A percentile compares a stretch with the other conserved stretches of the same genome.
phyloP scores from a whole-genome alignment of 768 basidiomycete species.

The Roridomyces roridus region DNA sequence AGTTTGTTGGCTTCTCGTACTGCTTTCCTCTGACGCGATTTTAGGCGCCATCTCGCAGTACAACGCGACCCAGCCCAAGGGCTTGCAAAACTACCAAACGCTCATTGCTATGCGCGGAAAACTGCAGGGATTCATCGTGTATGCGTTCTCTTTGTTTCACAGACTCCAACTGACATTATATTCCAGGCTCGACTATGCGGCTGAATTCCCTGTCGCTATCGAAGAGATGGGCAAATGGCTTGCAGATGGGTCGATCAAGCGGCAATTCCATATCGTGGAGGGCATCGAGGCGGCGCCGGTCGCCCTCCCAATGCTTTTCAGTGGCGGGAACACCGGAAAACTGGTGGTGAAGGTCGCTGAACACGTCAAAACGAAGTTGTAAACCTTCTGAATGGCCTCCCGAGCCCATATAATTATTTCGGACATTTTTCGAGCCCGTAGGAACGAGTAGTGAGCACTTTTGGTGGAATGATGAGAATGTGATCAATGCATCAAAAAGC shows the following conservation, averaged over 20 bases:
- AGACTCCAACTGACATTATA: background rate
- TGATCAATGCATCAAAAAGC: too few relatives aligned
- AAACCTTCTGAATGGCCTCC: conserved; percentile 1
- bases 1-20: conserved; percentile 33
- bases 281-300: conserved; percentile 77
- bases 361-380: conserved; percentile 46
- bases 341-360: conserved; percentile 68
- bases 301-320: conserved; percentile 74
- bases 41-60: conserved; percentile 88
- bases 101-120: conserved; percentile 81
- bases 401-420: too few relatives aligned
- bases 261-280: conserved; percentile 80
- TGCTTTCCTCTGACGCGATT: background rate
- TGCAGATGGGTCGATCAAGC: conserved; percentile 72
- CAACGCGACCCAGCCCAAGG: conserved; percentile 66
- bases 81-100: conserved; percentile 68
- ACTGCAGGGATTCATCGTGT: conserved; percentile 88
- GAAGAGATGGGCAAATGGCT: conserved; percentile 64
- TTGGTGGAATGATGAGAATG: too few relatives aligned
- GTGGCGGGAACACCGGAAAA: conserved; percentile 82
- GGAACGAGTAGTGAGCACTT: too few relatives aligned
- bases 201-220: conserved; percentile 63
- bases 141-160: conserved; percentile 28
- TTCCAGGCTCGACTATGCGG: conserved; percentile 74
- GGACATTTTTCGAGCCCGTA: too few relatives aligned